Conservation (phyloP, 2,329 filamentous ascomycete species). For the Aspergillus novoparasiticus region DNA sequence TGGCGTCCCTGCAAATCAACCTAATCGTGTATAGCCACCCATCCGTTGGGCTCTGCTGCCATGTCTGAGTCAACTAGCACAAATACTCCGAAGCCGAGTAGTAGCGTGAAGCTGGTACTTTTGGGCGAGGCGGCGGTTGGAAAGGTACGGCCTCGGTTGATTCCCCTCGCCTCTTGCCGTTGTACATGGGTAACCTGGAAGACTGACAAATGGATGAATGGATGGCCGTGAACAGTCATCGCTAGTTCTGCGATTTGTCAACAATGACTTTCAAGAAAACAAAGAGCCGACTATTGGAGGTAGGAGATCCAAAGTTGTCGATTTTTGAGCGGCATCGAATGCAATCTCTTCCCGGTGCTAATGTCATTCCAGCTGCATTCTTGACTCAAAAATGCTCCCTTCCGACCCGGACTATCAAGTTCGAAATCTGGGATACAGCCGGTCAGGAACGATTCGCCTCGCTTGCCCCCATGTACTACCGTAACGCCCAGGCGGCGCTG, state of each 20-base stretch:
- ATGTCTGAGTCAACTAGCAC: conserved; percentile 74
- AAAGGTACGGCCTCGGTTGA: conserved; percentile 67
- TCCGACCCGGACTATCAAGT: conserved; percentile 75
- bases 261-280: conserved; percentile 99
- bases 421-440: conserved; percentile 97
- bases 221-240: conserved; percentile 69
- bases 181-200: conserved; percentile 20
- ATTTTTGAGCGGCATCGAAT: background rate
- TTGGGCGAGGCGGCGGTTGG: conserved; percentile 96
- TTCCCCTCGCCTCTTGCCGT: conserved; percentile 5
- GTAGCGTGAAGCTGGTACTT: conserved; percentile 98
- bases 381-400: conserved; percentile 98
- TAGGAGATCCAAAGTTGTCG: conserved; percentile 43
- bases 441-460: conserved; percentile 97
- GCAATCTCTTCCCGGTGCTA: conserved; percentile 9
- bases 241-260: conserved; percentile 95
- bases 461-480: conserved; percentile 98
- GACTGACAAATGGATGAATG: conserved; percentile 23
- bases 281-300: conserved; percentile 99
- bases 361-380: conserved; percentile 73
- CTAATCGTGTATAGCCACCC: conserved; percentile 23
- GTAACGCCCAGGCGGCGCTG: conserved; percentile 94
- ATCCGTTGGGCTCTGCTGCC: conserved; percentile 23
- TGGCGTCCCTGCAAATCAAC: conserved; percentile 33
- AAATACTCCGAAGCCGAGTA: conserved; percentile 85